Evolutionary conservation across 2,329 filamentous ascomycete genomes (phyloP).

Genomic region (Cryphonectria naterciae): DNA sequence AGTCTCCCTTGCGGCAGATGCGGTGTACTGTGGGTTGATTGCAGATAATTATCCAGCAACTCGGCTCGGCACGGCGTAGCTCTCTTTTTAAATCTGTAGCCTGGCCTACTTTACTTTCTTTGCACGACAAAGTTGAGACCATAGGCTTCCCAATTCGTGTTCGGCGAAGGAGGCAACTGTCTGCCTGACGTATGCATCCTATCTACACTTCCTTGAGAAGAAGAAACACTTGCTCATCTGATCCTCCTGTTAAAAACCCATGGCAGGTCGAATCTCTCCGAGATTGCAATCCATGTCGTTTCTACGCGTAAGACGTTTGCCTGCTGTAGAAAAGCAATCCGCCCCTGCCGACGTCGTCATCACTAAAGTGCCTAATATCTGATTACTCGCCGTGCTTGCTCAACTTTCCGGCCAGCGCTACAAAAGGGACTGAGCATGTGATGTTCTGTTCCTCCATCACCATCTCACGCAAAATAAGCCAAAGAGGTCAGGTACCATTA

Average conservation of each 20-base stretch:
- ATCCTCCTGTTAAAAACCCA: not conserved
- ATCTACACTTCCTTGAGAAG: not conserved
- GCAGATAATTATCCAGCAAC: not conserved
- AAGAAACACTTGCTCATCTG: not conserved
- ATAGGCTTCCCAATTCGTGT: conserved; percentile 19
- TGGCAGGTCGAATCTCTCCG: not conserved
- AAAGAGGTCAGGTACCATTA: not conserved
- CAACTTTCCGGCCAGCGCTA: too few relatives aligned
- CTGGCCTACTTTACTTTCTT: not conserved
- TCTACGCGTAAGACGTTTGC: not conserved
- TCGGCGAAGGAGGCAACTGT: conserved; percentile 28
- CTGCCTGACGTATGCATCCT: conserved; percentile 24
- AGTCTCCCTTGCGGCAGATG: not conserved
- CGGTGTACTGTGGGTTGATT: not conserved
- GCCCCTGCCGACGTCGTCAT: not conserved
- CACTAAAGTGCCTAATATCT: not conserved
- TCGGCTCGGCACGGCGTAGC: not conserved
- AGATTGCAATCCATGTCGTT: not conserved
- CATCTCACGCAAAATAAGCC: too few relatives aligned
- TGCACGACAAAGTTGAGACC: not conserved
- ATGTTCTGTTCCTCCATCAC: too few relatives aligned
- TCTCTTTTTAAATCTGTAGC: not conserved
- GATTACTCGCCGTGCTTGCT: not conserved
- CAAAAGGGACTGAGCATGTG: not conserved
- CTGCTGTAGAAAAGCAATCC: not conserved